A percentile compares a stretch with the other conserved stretches of the same genome.
These are phyloP conservation scores for Calocybe indica DNA, from an alignment of 768 basidiomycete species.

Conservation along the genomic window DNA sequence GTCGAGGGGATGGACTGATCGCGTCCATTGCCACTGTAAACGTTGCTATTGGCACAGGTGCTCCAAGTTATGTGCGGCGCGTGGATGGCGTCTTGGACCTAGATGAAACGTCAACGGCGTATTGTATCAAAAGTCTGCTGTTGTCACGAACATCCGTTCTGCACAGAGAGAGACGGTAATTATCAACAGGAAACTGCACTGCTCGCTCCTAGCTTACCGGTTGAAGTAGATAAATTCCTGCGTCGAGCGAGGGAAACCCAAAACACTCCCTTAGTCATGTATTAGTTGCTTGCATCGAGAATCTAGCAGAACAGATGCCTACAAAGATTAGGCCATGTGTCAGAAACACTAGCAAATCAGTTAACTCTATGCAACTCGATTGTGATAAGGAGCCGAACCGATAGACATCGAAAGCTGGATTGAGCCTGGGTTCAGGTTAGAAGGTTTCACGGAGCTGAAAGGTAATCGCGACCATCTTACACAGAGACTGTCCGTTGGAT, in stretches of 20 bases:
- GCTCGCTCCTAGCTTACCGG: slow-evolving; percentile 20
- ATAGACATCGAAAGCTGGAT: slow-evolving; percentile 53
- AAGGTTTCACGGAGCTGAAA: background rate
- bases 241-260: slow-evolving; percentile 62
- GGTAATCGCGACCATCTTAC: slow-evolving; percentile 21
- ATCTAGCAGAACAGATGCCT: slow-evolving; percentile 6
- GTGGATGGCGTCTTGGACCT: slow-evolving; percentile 51
- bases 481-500: slow-evolving; percentile 44
- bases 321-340: slow-evolving; percentile 46
- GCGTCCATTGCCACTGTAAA: slow-evolving; percentile 39
- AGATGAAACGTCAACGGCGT: background rate
- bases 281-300: background rate
- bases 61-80: slow-evolving; percentile 59
- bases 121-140: background rate
- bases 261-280: slow-evolving; percentile 40
- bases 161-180: background rate
- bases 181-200: background rate
- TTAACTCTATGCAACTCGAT: background rate
- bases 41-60: slow-evolving; percentile 43
- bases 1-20: slow-evolving; percentile 56
- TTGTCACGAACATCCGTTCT: slow-evolving; percentile 27
- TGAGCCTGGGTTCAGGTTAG: slow-evolving; percentile 26
- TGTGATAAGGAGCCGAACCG: slow-evolving; percentile 21
- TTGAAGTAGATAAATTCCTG: slow-evolving; percentile 55
- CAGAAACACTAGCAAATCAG: slow-evolving; percentile 33